phyloP scores from a whole-genome alignment of 2,329 filamentous ascomycete genomes.

The Fusarium aywerte region DNA sequence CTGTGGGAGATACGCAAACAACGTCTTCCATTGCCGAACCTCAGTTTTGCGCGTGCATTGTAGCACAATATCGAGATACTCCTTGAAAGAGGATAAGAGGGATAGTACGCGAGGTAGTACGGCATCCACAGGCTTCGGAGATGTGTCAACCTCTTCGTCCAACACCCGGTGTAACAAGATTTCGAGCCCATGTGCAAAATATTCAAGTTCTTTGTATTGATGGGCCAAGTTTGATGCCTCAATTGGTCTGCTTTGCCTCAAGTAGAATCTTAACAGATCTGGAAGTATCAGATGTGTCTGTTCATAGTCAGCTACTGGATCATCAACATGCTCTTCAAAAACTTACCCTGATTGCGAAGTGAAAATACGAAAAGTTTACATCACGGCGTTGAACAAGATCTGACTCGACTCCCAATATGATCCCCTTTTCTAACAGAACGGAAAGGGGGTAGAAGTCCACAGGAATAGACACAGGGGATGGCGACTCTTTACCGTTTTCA shows the following conservation, averaged over 20 bases:
- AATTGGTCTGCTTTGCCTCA: conserved; percentile 79
- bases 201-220: conserved; percentile 86
- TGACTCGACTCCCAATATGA: conserved; percentile 89
- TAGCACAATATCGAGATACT: conserved; percentile 94
- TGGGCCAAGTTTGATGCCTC: conserved; percentile 85
- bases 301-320: conserved; percentile 5
- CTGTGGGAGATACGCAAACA: conserved; percentile 91
- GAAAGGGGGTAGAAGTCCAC: conserved; percentile 97
- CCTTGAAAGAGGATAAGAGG: conserved; percentile 76
- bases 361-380: conserved; percentile 88
- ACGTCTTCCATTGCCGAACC: conserved; percentile 90
- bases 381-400: conserved; percentile 94
- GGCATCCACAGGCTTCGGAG: conserved; percentile 70
- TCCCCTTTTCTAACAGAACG: conserved; percentile 86
- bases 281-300: conserved; percentile 94
- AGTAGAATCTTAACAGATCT: conserved; percentile 82
- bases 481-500: conserved; percentile 75
- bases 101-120: conserved; percentile 72
- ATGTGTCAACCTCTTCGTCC: conserved; percentile 89
- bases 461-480: conserved; percentile 78
- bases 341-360: conserved; percentile 85
- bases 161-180: conserved; percentile 91
- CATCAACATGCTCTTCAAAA: neutral
- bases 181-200: conserved; percentile 93
- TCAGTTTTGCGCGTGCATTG: conserved; percentile 98